Percentiles rank a stretch among this genome's conserved stretches.
Conservation (phyloP, 2,329 filamentous ascomycete genomes). For the Simplicillium aogashimaense region DNA sequence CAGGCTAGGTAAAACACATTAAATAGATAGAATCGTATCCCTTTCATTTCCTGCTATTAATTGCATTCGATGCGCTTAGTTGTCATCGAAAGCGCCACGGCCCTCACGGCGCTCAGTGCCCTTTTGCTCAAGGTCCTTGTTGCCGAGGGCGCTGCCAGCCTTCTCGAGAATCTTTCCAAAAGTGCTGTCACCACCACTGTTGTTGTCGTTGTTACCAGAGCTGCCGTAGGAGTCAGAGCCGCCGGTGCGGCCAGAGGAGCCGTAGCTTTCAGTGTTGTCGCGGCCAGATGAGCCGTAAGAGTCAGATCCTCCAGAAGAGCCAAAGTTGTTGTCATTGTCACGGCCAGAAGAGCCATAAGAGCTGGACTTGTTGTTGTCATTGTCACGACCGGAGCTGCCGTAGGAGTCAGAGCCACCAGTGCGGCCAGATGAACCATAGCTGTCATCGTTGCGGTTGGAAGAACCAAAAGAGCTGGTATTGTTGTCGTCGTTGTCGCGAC, state of each 20-base stretch:
- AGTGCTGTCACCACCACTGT: constrained; percentile 10
- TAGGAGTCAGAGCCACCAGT: constrained; percentile 8
- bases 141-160: constrained; percentile 38
- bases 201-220: constrained; percentile 8
- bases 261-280: constrained; percentile 4
- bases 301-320: too few species aligned
- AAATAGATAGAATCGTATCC: too few species aligned
- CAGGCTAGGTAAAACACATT: too few species aligned
- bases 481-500: constrained; percentile 9
- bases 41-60: too few species aligned
- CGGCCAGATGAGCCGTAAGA: constrained; percentile 10
- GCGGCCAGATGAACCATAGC: constrained; percentile 4
- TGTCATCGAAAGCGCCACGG: constrained; percentile 11
- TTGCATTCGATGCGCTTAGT: constrained; percentile 11
- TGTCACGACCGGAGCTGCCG: constrained; percentile 8
- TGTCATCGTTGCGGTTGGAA: constrained; percentile 5
- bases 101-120: constrained; percentile 39
- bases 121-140: constrained; percentile 34
- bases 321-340: constrained; percentile 7
- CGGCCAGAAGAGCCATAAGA: constrained; percentile 11
- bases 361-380: constrained; percentile 6
- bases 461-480: constrained; percentile 8
- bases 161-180: constrained; percentile 38
- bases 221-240: constrained; percentile 8
- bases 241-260: constrained; percentile 1